Base-by-base conservation (phyloP, 106 monocot species). In the Hemerocallis citrina region DNA sequence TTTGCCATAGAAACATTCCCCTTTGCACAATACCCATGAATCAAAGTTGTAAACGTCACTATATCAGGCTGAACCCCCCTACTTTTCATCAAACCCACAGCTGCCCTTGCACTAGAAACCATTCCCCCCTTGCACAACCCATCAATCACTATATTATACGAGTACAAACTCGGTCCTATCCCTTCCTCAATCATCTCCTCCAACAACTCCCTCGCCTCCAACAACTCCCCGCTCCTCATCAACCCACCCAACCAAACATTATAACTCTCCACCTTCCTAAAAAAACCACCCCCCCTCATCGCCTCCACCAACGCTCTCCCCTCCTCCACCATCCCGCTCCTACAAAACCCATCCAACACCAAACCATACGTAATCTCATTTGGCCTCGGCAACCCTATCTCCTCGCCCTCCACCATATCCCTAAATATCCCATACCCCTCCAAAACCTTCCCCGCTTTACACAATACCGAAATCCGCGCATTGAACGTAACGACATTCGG, bases 401-500 rank as follows among this genome's bases (percentile, higher is more conserved):
- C 68, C 35, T 66, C 37, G 6, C 70, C 81, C 38, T 75, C 81
- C 66, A 74, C 63, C 96, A 96, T 96, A 35, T 96, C 91, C 24
- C 51, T 76, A 23, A 96, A 88, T 55, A 96, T 82, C 44, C 65
- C 59, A 32, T 68, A 81, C 28, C 79, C 96, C 21, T 90, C 87
- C 39, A 65, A 56, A 39, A 77, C 76, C 62, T 57, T 77, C 24
- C 91, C 91, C 0, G 71, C 63, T 57, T 87, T 96, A 56, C 96
- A 91, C 40, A 96, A 81, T 3, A 69, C 84, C 0, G 96, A 91
- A 34, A 96, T 88, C 72, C 96, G 73, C 12, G 84, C 62, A 68
- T 91, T 96, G 66, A 96, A 96, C 3, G 96, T 96, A 6, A 91
- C 90, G 12, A 91, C 87, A 77, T 96, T 75, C 0, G 96, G 96